A percentile compares a stretch with the other conserved stretches of the same genome.
These are phyloP conservation scores for Botryotinia calthae DNA, from an alignment of 2,329 filamentous ascomycete genomes.

Conservation along the genomic window DNA sequence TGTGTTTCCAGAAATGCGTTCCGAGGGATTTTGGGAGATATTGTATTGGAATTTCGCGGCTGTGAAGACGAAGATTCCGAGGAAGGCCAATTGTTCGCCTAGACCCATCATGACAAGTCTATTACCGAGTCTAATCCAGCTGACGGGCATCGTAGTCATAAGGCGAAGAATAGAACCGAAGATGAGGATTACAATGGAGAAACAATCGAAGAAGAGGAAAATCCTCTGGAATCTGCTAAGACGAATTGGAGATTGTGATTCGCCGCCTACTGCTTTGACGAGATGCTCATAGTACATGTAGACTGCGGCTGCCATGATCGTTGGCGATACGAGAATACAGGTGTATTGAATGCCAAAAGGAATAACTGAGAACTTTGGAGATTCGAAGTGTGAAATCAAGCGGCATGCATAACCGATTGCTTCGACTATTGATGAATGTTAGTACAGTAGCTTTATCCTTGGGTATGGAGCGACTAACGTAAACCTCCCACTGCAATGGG, in stretches of 20 bases:
- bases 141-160: background rate
- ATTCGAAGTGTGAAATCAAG: constrained; percentile 1
- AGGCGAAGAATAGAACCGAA: constrained; percentile 12
- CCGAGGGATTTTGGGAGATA: background rate
- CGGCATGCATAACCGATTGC: constrained; percentile 13
- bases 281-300: constrained; percentile 17
- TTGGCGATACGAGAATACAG: constrained; percentile 11
- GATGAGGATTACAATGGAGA: background rate
- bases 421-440: constrained; percentile 1
- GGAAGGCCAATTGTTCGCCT: constrained; percentile 6
- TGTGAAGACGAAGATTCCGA: constrained; percentile 10
- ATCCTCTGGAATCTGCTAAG: constrained; percentile 13
- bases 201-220: constrained; percentile 15
- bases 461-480: background rate
- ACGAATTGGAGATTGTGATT: constrained; percentile 1
- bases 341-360: constrained; percentile 16
- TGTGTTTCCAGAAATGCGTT: background rate
- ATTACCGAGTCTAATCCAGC: constrained; percentile 12
- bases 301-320: constrained; percentile 11
- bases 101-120: constrained; percentile 14
- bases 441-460: background rate
- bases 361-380: constrained; percentile 11
- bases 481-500: constrained; percentile 7
- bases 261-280: background rate
- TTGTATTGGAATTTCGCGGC: constrained; percentile 14